Base-by-base conservation (phyloP, 352 stramenopile genomes). In the Globisporangium nagaii region DNA sequence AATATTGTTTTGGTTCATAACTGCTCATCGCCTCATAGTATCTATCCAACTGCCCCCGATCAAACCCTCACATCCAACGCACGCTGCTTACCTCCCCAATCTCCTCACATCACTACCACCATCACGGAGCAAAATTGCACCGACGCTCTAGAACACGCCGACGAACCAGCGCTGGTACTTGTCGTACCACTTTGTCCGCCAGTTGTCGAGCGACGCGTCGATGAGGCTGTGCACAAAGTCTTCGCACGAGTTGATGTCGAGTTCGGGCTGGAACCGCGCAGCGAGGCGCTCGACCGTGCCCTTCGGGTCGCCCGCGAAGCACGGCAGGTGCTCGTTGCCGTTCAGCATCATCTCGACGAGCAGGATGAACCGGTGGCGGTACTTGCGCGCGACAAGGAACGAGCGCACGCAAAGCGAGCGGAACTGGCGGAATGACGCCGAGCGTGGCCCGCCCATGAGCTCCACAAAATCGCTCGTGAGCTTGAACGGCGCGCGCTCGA, bases 401-500 rank as follows among this genome's bases (percentile, higher is more conserved):
- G 93, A 85, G 19, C 93, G 89, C 53, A 98, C 95, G 58, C 96
- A 99, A 20, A 99, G 82, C 53, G 89, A 96, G 25, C 94, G 79
- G 73, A 98, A 99, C 28, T 90, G 89, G 24, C 86, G 73, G 68
- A 99, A 99, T 3, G 88, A 82, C 15, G 82, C 74, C 19, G 89
- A 98, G 34, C 96, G 77, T 3, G 91, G 86, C 9, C 96, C 96
- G 34, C 93, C 96, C 84, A 99, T 91, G 24, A 99, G 71, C 58
- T 96, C 86, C 24, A 98, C 89, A 78, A 98, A 98, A 56, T 98
- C 95, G 24, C 79, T 70, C 32, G 96, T 98, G n/a, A 99, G 83
- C 72, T 99, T 99, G 73, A 99, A 99, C 13, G 96, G 96, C 41
- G 96, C 96, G 54, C 85, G 87, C 71, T 99, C 96, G 56, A 98